phyloP scores from a whole-genome alignment of 345 rosid species.

The Brassica juncea region DNA sequence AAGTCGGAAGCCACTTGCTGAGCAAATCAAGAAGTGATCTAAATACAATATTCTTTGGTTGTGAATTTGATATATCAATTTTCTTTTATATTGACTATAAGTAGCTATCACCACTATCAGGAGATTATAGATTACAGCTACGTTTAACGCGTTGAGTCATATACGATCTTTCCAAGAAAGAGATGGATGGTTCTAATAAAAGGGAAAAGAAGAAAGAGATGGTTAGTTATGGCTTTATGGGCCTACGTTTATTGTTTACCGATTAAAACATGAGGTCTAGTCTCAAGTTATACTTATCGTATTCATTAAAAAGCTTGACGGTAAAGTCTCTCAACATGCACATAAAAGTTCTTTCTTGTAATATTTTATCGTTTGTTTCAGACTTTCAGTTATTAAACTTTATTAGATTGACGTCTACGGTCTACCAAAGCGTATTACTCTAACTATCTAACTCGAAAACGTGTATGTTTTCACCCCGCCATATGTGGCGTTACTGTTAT shows the following conservation, averaged over 20 bases:
- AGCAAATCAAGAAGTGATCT: conserved; percentile 33
- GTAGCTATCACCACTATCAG: conserved; percentile 20
- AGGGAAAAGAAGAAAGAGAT: neutral
- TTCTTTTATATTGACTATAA: neutral
- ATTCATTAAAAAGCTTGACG: conserved; percentile 14
- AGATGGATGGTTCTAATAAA: neutral
- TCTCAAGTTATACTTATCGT: neutral
- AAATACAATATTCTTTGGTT: neutral
- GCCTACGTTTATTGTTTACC: neutral
- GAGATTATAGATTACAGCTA: conserved; percentile 40
- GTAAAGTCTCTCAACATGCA: neutral
- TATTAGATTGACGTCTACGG: neutral
- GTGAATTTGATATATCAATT: neutral
- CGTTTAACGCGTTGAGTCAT: conserved; percentile 37
- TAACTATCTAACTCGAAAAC: neutral
- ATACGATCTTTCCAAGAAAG: conserved; percentile 30
- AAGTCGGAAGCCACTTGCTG: conserved; percentile 10
- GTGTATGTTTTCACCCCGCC: neutral
- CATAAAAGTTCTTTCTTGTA: neutral
- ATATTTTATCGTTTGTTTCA: neutral
- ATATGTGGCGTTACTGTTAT: neutral
- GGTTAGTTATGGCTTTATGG: neutral
- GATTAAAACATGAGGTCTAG: neutral
- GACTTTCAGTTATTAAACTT: neutral
- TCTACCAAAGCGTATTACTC: neutral